Evolutionary conservation across 1,284 basidiomycete species (phyloP).

Genomic region (Naganishia sp.): DNA sequence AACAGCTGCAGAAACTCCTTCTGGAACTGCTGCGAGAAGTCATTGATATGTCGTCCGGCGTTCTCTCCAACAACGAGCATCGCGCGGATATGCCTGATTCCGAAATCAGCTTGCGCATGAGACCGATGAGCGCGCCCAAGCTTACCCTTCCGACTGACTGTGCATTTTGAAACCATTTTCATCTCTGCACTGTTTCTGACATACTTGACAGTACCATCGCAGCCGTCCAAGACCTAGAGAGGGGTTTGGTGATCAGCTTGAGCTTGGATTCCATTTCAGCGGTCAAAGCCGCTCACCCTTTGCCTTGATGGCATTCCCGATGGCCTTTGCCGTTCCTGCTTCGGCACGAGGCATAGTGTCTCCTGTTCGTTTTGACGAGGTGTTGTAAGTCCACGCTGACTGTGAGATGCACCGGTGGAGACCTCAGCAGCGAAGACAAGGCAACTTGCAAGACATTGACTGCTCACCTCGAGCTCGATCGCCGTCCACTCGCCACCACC

Average conservation of each 20-base stretch:
- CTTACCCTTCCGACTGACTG: slow-evolving; percentile 34
- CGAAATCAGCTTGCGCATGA: slow-evolving; percentile 12
- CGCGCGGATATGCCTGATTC: slow-evolving; percentile 75
- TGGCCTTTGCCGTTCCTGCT: slow-evolving; percentile 86
- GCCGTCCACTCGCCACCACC: background rate
- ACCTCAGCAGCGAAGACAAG: background rate
- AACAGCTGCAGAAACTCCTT: slow-evolving; percentile 86
- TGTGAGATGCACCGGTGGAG: too few relatives aligned
- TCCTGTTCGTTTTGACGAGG: background rate
- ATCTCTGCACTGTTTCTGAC: slow-evolving; percentile 92
- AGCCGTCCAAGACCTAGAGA: slow-evolving; percentile 72
- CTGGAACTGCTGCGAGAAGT: slow-evolving; percentile 88
- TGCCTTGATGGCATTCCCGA: slow-evolving; percentile 94
- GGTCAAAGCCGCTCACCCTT: slow-evolving; percentile 60
- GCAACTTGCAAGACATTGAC: background rate
- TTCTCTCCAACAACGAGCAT: slow-evolving; percentile 94
- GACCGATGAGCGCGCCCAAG: too few relatives aligned
- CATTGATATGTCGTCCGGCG: slow-evolving; percentile 84
- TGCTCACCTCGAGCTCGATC: background rate
- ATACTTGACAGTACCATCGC: slow-evolving; percentile 95
- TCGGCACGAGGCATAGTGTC: slow-evolving; percentile 52
- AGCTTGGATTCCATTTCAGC: background rate
- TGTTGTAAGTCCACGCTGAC: background rate
- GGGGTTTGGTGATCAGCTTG: slow-evolving; percentile 13
- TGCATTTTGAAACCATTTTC: slow-evolving; percentile 89